phyloP scores from a whole-genome alignment of 495 filamentous ascomycete genomes.

The Echria macrotheca region DNA sequence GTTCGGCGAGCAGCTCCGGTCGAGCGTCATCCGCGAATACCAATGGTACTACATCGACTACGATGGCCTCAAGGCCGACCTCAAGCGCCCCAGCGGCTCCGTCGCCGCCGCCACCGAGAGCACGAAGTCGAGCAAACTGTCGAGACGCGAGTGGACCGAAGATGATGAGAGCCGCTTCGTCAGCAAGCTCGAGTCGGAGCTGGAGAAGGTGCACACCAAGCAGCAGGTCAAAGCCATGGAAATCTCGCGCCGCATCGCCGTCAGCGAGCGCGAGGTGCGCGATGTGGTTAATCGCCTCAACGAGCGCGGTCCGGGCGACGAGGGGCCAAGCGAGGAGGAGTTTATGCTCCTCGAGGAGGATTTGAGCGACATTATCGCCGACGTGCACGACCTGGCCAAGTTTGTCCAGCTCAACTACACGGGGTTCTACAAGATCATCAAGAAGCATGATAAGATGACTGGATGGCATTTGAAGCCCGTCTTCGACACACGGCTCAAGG shows the following conservation, averaged over 20 bases:
- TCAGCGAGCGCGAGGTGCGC: constrained; percentile 79
- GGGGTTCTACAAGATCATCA: constrained; percentile 99
- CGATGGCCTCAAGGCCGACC: constrained; percentile 80
- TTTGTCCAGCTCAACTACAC: constrained; percentile 99
- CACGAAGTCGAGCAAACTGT: constrained; percentile 18
- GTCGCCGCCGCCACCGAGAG: constrained; percentile 25
- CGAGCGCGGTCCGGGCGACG: constrained; percentile 46
- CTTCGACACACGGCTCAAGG: constrained; percentile 87
- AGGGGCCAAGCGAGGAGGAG: constrained; percentile 76
- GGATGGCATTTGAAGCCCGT: constrained; percentile 89
- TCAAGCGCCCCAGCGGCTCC: constrained; percentile 66
- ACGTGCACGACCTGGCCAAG: constrained; percentile 97
- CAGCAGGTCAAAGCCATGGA: constrained; percentile 93
- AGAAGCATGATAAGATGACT: constrained; percentile 99
- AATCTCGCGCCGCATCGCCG: constrained; percentile 81
- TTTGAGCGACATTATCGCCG: constrained; percentile 94
- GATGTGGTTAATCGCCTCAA: constrained; percentile 75
- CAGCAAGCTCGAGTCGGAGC: constrained; percentile 74
- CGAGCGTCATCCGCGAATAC: constrained; percentile 91
- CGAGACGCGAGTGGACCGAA: constrained; percentile 70
- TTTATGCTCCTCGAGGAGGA: constrained; percentile 93
- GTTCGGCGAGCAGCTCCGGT: constrained; percentile 93
- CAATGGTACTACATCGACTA: constrained; percentile 97
- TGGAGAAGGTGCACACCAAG: constrained; percentile 95
- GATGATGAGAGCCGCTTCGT: constrained; percentile 91